A percentile compares a stretch with the other conserved stretches of the same genome.
These are phyloP conservation scores for Vigna nakashimae DNA, from an alignment of 306 rosid species.

Conservation along the genomic window DNA sequence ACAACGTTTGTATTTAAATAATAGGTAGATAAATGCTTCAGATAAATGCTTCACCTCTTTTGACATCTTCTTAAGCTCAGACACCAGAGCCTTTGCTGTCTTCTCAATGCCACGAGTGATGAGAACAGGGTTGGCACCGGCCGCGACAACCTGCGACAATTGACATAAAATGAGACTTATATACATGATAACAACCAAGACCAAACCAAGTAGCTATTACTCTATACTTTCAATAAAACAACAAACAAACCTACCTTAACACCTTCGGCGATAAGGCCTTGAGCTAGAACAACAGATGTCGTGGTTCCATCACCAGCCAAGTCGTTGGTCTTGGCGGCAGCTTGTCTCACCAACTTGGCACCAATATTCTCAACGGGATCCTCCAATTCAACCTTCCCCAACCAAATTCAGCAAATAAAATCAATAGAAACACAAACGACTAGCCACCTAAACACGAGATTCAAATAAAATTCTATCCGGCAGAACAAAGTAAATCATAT, in stretches of 20 bases:
- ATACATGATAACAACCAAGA: not conserved
- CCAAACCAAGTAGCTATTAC: not conserved
- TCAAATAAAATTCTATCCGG: not conserved
- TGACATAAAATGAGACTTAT: not conserved
- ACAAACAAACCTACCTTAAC: constrained; percentile 80
- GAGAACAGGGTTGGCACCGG: constrained; percentile 98
- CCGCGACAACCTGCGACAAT: constrained; percentile 85
- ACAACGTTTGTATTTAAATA: not conserved
- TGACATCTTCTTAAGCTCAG: constrained; percentile 82
- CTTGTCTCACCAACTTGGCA: constrained; percentile 98
- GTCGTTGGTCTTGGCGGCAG: constrained; percentile 98
- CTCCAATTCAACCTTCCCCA: constrained; percentile 89
- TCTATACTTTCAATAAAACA: not conserved
- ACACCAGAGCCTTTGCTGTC: constrained; percentile 80
- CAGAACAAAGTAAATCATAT: not conserved
- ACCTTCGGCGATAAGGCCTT: constrained; percentile 98
- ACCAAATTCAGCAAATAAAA: not conserved
- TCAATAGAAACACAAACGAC: not conserved
- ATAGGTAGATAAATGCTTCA: constrained; percentile 19
- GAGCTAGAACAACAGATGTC: constrained; percentile 97
- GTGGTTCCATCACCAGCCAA: constrained; percentile 99
- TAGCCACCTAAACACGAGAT: not conserved
- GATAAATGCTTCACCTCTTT: constrained; percentile 69
- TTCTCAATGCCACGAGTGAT: constrained; percentile 99
- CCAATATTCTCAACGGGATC: constrained; percentile 99